Evolutionary conservation across 257 asterid species (phyloP).

Genomic region (Hygrophila difformis): DNA sequence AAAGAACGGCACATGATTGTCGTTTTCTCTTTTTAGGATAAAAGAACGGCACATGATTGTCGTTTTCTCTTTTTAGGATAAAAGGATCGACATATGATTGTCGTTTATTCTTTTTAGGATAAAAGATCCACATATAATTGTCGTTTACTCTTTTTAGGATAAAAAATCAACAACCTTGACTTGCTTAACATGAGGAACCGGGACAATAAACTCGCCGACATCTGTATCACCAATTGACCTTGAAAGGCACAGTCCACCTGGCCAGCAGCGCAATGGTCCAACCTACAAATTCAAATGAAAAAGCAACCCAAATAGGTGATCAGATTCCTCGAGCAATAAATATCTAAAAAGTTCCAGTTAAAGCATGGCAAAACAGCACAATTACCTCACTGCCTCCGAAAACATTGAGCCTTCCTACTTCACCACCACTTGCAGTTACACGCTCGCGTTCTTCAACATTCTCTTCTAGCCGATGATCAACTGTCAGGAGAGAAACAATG

Average conservation of each 20-base stretch:
- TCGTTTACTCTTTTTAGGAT: no score
- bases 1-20: no score
- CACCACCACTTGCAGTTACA: slow-evolving; percentile 98
- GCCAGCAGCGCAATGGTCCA: slow-evolving; percentile 99
- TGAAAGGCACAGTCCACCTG: slow-evolving; percentile 96
- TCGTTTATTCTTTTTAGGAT: no score
- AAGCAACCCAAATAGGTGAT: neutral
- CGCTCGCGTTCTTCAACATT: slow-evolving; percentile 92
- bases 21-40: no score
- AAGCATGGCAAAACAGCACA: neutral
- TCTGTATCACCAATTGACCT: slow-evolving; percentile 98
- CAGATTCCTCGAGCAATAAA: neutral
- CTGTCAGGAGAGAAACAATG: slow-evolving; percentile 78
- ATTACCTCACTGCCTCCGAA: slow-evolving; percentile 86
- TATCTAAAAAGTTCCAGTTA: no score
- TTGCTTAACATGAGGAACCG: slow-evolving; percentile 98
- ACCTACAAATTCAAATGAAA: slow-evolving; percentile 44
- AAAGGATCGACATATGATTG: no score
- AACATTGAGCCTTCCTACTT: slow-evolving; percentile 87
- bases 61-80: no score
- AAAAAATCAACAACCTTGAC: slow-evolving; percentile 60
- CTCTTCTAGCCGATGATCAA: slow-evolving; percentile 92
- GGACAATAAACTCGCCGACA: slow-evolving; percentile 93
- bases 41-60: no score
- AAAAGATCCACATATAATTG: no score